Evolutionary conservation across 441 rosid genomes (phyloP), one percentile per base, ranked within the genome.

Genomic region (Jatropha podagrica): DNA sequence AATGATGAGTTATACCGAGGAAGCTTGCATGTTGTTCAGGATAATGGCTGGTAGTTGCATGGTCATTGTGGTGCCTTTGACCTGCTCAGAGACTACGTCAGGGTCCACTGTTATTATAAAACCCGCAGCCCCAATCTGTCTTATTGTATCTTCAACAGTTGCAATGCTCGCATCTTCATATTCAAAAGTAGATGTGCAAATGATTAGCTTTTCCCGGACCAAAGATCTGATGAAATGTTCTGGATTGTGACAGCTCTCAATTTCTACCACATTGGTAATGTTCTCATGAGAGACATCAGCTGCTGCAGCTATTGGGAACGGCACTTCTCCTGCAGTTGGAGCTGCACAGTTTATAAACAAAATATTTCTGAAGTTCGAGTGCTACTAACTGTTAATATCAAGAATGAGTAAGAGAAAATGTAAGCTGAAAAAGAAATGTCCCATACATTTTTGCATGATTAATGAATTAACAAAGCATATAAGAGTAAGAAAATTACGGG

Each of bases 401-500:
- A 61, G 65, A 74, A 64, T 6, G 44, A 65, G 41, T 37, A 40
- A 74, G 13, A 58, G 51, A 49, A 40, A 61, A 12, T 14, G 42
- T 48, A n/a, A 14, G 46, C 32, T 15, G 69, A 44, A 44, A 44
- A 44, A 44, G 1, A 2, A 44, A 44, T 44, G 48, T 6, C 8
- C 32, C 2, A 32, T 32, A 32, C 32, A 32, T 32, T 55, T 18
- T 40, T 14, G 42, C 58, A 73, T 3, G 11, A 46, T 48, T 62
- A 17, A 17, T 26, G 42, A 44, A 60, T 60, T 59, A 8, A 26
- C 14, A 48, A 42, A 48, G 48, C 48, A 32, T 37, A 37, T n/a
- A 23, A 71, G 72, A 62, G 69, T 20, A 9, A 42, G 54, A 74
- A 73, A 82, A 92, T 86, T 90, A 95, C 99, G 80, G n/a, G 98